Evolutionary conservation across 1,139 yeast genomes (phyloP), one percentile per base, ranked within the genome.

Genomic region (Lodderomyces parapsilosis): DNA sequence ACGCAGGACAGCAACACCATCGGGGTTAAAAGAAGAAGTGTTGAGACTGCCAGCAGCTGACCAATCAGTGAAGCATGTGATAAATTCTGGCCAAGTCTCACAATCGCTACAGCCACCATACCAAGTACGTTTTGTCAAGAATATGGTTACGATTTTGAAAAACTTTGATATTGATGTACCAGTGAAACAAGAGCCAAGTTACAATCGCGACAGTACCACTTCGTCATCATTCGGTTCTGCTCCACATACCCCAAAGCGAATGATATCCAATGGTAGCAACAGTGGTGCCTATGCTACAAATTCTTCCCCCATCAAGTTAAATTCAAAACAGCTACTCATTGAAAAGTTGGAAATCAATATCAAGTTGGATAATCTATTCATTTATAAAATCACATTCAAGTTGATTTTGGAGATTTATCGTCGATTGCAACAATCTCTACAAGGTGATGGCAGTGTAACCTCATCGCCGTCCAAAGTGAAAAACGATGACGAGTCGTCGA

Each of bases 291-390:
- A 40, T 37, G 22, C 41, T 11, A 30, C 38, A 7, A 50, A 50
- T 30, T 51, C 55, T 14, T 68, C 76, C 13, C 78, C 78, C 11
- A 71, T 72, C 36, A 66, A 66, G 47, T 56, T 73, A 43, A 69
- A 60, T 45, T 67, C 76, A 10, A 64, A 64, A 38, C 78, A 73
- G 46, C 59, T 73, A 40, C 59, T 71, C 38, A 71, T 73, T 32
- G 78, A 73, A 49, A 73, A 72, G 53, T 55, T 73, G 40, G 78
- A 73, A 47, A 71, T 73, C 39, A 73, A 72, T 47, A 72, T 73
- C 40, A 56, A 62, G 22, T 59, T 73, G 42, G 78, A 73, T 49
- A 61, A 60, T 22, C 53, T 72, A 36, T 73, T 73, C 51, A 69
- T 69, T 7, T 69, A 62, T 55, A 71, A 69, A 50, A 65, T 65